phyloP scores from a whole-genome alignment of 2,329 filamentous ascomycete species.

The Fusarium zealandicum region DNA sequence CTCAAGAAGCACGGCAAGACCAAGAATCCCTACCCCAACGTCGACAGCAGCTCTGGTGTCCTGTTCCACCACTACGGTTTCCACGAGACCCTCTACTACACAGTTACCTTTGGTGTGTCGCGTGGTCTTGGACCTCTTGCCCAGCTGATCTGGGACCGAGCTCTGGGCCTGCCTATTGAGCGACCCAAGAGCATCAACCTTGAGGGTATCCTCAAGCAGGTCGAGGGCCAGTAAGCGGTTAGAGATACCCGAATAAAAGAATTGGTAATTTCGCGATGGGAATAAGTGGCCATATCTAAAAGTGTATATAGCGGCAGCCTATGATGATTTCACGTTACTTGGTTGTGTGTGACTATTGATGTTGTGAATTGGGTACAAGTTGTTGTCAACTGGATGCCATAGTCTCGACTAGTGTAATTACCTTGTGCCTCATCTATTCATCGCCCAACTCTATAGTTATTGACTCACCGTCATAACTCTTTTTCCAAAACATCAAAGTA shows the following conservation, averaged over 20 bases:
- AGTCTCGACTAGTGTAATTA: background rate
- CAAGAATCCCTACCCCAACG: conserved; percentile 97
- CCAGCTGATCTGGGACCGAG: conserved; percentile 95
- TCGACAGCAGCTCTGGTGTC: conserved; percentile 91
- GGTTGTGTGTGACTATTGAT: background rate
- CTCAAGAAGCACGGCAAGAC: conserved; percentile 97
- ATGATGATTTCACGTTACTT: conserved; percentile 19
- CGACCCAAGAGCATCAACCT: conserved; percentile 97
- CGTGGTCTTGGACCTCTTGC: conserved; percentile 84
- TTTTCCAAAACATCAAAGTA: conserved; percentile 53
- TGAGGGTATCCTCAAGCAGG: conserved; percentile 78
- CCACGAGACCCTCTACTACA: conserved; percentile 96
- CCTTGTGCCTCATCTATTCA: background rate
- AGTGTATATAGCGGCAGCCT: conserved; percentile 36
- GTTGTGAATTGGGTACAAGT: no score
- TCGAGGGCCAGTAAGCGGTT: conserved; percentile 52
- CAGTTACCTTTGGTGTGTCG: conserved; percentile 73
- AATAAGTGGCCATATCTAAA: conserved; percentile 24
- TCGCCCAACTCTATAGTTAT: background rate
- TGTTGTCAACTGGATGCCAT: no score
- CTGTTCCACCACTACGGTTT: conserved; percentile 99
- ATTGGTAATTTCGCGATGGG: conserved; percentile 16
- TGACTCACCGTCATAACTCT: conserved; percentile 36
- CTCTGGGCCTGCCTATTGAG: conserved; percentile 93
- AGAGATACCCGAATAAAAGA: conserved; percentile 21